Conservation (phyloP, 2,329 filamentous ascomycete genomes). For the Myriosclerotinia scirpicola region DNA sequence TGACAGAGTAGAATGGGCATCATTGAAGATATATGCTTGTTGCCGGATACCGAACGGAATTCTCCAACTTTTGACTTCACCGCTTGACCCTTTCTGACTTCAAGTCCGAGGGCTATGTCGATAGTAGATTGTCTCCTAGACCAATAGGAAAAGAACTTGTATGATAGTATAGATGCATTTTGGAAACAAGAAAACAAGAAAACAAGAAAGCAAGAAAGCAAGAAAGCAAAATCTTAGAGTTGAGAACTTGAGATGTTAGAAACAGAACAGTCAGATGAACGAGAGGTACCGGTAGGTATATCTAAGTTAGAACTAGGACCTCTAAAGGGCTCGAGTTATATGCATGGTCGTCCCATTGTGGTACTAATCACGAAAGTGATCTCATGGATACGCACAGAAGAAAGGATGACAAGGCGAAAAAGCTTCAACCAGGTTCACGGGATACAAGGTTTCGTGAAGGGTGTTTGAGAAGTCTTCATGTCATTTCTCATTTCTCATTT, state of each 20-base stretch:
- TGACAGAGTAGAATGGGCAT: background rate
- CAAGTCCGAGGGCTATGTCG: background rate
- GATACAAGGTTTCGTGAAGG: constrained; percentile 2
- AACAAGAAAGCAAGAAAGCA: too few relatives aligned
- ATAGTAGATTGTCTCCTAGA: background rate
- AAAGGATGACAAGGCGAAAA: constrained; percentile 1
- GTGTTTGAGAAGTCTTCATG: constrained; percentile 5
- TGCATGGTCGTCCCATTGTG: constrained; percentile 6
- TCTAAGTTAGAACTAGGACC: background rate
- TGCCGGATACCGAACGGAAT: background rate
- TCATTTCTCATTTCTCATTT: constrained; percentile 8
- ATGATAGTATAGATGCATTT: too few relatives aligned
- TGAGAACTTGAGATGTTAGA: background rate
- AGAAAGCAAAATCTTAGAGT: background rate
- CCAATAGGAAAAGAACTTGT: background rate
- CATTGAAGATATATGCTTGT: background rate
- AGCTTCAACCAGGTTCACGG: constrained; percentile 15
- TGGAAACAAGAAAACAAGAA: too few relatives aligned
- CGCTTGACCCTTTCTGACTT: background rate
- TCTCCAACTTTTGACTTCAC: background rate
- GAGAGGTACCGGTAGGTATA: background rate
- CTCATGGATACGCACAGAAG: constrained; percentile 3
- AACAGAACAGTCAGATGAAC: background rate
- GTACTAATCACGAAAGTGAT: background rate
- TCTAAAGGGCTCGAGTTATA: constrained; percentile 9